Evolutionary conservation across 2,329 filamentous ascomycete species (phyloP), one percentile per base, ranked within the genome.

Genomic region (Colletotrichum paranaense): DNA sequence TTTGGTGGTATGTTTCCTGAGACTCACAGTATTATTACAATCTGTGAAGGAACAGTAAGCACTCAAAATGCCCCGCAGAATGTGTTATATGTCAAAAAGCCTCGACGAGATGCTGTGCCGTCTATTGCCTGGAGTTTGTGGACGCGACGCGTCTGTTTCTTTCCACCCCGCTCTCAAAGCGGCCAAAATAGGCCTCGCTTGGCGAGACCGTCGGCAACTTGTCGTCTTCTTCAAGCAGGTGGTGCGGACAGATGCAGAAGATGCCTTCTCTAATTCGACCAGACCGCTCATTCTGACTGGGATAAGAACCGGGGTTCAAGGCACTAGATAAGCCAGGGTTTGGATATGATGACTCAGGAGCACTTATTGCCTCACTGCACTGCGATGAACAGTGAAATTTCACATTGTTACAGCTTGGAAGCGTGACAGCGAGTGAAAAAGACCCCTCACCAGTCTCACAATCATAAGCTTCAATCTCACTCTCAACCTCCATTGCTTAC

Each of bases 91-190:
- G 19, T 66, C 26, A 38, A n/a, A 16, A 16, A 4, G 28, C 14
- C 14, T 64, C 26, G 49, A 16, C 8, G 14, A 16, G 7, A 14
- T 46, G 28, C 53, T 46, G 28, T 63, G 59, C 53, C 52, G 26
- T 22, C 32, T 69, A 59, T 22, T 58, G 59, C 58, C 58, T 63
- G 8, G 32, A 24, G 46, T 22, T 30, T 19, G 11, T 62, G 19
- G 53, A 73, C 71, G 71, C 71, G 71, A 70, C 71, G 67, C 71
- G 71, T 73, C 62, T 42, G 67, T 60, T 65, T 42, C n/a, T 19
- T 26, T 28, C 42, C 58, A 62, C 67, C 67, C 71, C 67, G 71
- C 71, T 62, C 32, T 6, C 24, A 19, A 24, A 22, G 1, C 8
- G 7, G 24, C 26, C 16, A 53, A 46, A 53, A 49, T 53, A 46